These are phyloP conservation scores for Peronosclerospora sorghi DNA, from an alignment of 352 stramenopile species.

Conservation along the genomic window DNA sequence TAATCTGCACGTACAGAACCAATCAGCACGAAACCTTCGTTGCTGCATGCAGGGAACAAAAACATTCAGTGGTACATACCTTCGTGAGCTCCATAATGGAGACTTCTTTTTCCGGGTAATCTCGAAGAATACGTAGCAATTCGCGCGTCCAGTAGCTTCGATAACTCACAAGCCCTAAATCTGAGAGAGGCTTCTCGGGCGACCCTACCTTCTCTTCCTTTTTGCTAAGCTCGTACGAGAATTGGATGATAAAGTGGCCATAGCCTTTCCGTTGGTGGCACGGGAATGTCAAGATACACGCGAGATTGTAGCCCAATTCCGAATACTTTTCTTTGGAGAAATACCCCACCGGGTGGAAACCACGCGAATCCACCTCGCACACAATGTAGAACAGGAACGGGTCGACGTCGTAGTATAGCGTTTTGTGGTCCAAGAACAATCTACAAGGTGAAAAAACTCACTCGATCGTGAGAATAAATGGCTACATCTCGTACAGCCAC, in stretches of 20 bases:
- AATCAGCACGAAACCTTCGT: neutral
- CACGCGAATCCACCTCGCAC: slow-evolving; percentile 87
- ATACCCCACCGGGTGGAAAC: slow-evolving; percentile 95
- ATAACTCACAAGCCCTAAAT: slow-evolving; percentile 98
- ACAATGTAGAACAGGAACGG: slow-evolving; percentile 99
- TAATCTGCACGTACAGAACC: slow-evolving; percentile 29
- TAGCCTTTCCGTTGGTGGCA: slow-evolving; percentile 98
- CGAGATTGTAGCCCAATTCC: slow-evolving; percentile 97
- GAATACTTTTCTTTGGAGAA: slow-evolving; percentile 99
- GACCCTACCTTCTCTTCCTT: slow-evolving; percentile 95
- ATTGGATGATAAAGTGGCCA: slow-evolving; percentile 99
- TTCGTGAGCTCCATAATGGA: slow-evolving; percentile 94
- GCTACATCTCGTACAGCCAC: no score
- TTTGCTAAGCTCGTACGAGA: slow-evolving; percentile 99
- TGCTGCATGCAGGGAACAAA: slow-evolving; percentile 4
- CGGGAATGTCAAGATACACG: slow-evolving; percentile 99
- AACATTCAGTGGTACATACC: slow-evolving; percentile 26
- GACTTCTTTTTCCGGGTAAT: slow-evolving; percentile 69
- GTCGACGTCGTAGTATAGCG: slow-evolving; percentile 99
- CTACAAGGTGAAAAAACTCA: slow-evolving; percentile 9
- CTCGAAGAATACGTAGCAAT: slow-evolving; percentile 85
- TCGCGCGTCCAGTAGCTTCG: slow-evolving; percentile 98
- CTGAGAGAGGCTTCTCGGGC: slow-evolving; percentile 98
- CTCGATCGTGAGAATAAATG: no score
- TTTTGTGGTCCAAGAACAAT: slow-evolving; percentile 99